A percentile compares a stretch with the other conserved stretches of the same genome.
phyloP scores from a whole-genome alignment of 306 rosid genomes.

The Cicer cuneatum region DNA sequence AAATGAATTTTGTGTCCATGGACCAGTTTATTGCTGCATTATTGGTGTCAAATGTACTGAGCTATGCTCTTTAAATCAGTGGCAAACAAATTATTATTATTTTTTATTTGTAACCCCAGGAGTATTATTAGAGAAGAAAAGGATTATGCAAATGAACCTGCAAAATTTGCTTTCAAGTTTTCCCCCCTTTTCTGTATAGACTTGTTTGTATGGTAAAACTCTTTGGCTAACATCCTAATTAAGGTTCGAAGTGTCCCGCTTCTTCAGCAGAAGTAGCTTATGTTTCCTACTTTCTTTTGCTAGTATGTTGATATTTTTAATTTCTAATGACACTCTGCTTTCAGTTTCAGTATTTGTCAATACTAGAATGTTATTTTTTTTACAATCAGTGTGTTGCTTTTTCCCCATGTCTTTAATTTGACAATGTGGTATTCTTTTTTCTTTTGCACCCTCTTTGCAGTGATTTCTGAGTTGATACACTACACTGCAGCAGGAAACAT shows the following conservation, averaged over 20 bases:
- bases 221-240: neutral
- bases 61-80: constrained; percentile 5
- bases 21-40: neutral
- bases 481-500: constrained; percentile 76
- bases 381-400: constrained; percentile 21
- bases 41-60: neutral
- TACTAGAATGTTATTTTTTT: neutral
- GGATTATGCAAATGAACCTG: constrained; percentile 6
- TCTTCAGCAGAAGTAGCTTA: constrained; percentile 14
- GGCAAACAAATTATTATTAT: neutral
- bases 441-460: constrained; percentile 58
- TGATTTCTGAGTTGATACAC: constrained; percentile 95
- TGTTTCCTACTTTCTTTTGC: neutral
- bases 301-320: constrained; percentile 9
- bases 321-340: constrained; percentile 10
- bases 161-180: neutral
- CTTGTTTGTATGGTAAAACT: neutral
- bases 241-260: constrained; percentile 7
- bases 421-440: constrained; percentile 1
- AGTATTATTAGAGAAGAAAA: neutral
- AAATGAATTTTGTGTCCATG: neutral
- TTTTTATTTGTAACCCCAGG: neutral
- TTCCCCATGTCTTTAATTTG: constrained; percentile 19
- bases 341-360: constrained; percentile 24
- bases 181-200: neutral